Evolutionary conservation across 2,329 filamentous ascomycete genomes (phyloP).

Genomic region (Aspergillus quadricinctus): DNA sequence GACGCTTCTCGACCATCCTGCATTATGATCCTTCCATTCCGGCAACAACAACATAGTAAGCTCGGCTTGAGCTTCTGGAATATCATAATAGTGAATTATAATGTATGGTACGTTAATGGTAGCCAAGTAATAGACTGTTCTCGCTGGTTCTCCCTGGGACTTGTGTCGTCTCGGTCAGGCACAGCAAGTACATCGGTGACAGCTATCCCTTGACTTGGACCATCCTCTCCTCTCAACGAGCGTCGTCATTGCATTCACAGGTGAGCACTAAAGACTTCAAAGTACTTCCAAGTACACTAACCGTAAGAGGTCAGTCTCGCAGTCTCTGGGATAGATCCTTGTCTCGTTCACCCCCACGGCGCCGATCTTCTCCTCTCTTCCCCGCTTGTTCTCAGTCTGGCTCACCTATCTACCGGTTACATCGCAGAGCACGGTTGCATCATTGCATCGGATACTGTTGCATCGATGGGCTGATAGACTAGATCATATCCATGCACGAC

Average conservation of each 20-base stretch:
- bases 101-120: no score
- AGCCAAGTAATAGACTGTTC: no score
- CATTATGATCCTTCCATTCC: not conserved
- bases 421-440: not conserved
- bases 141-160: no score
- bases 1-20: not conserved
- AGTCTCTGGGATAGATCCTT: not conserved
- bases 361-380: not conserved
- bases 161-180: no score
- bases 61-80: no score
- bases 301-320: not conserved
- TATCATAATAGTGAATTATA: no score
- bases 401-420: not conserved
- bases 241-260: not conserved
- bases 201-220: not conserved
- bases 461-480: not conserved
- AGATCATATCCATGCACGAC: not conserved
- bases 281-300: not conserved
- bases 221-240: not conserved
- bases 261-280: not conserved
- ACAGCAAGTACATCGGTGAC: no score
- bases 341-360: not conserved
- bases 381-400: not conserved
- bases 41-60: no score
- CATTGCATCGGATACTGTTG: not conserved